Evolutionary conservation across 2,329 filamentous ascomycete genomes (phyloP).

Genomic region (Emmonsiellopsis sp.): DNA sequence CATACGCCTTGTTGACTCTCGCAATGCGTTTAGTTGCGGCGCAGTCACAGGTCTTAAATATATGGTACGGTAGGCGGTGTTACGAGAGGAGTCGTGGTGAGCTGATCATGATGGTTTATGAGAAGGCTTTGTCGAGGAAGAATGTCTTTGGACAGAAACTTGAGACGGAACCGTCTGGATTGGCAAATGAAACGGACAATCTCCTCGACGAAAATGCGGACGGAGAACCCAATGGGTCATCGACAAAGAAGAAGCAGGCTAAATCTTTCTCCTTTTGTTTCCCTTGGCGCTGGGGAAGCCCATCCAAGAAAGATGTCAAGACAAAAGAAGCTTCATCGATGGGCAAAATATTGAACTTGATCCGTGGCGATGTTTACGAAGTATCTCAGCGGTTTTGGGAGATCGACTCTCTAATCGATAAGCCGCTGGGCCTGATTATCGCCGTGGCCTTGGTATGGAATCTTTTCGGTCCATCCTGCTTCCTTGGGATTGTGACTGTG

Average conservation of each 20-base stretch:
- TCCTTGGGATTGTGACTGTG: constrained; percentile 64
- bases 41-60: constrained; percentile 58
- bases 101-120: constrained; percentile 75
- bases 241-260: neutral
- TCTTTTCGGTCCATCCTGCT: constrained; percentile 70
- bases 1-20: constrained; percentile 57
- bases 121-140: constrained; percentile 65
- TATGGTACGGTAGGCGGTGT: constrained; percentile 75
- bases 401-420: constrained; percentile 64
- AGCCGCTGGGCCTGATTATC: constrained; percentile 66
- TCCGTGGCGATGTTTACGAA: constrained; percentile 49
- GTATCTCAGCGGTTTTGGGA: constrained; percentile 65
- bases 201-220: constrained; percentile 16
- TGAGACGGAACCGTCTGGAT: constrained; percentile 18
- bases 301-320: constrained; percentile 18
- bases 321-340: constrained; percentile 61
- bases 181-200: constrained; percentile 11
- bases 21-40: constrained; percentile 51
- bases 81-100: constrained; percentile 82
- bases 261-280: constrained; percentile 12
- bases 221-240: neutral
- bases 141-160: constrained; percentile 35
- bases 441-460: constrained; percentile 66
- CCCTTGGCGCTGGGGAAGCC: constrained; percentile 16
- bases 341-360: constrained; percentile 82